Percentiles rank a stretch among this genome's conserved stretches.
Evolutionary conservation across 148 eudicot species (phyloP).

Genomic region (Heliamphora exappendiculata): DNA sequence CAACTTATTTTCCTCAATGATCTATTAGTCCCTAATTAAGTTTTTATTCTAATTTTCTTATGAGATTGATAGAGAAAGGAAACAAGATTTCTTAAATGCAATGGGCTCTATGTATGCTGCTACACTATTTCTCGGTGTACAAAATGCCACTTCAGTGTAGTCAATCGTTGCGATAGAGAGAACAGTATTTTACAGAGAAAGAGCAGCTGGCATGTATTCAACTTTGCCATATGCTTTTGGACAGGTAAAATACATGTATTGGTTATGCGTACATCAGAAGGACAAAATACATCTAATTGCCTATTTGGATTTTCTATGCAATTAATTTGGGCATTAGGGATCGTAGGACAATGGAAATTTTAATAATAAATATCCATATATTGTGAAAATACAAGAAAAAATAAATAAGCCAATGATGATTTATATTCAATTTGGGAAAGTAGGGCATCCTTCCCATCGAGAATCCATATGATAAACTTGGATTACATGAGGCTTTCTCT

Average conservation of each 20-base stretch:
- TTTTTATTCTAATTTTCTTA: background rate
- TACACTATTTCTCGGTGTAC: constrained; percentile 36
- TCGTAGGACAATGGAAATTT: background rate
- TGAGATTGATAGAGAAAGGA: constrained; percentile 14
- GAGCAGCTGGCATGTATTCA: constrained; percentile 62
- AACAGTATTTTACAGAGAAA: constrained; percentile 51
- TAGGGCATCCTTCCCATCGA: too few species aligned
- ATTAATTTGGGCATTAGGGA: background rate
- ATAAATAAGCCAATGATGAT: too few species aligned
- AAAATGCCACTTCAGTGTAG: constrained; percentile 42
- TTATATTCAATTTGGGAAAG: too few species aligned
- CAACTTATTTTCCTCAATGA: too few species aligned
- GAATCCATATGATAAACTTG: too few species aligned
- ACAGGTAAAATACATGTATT: constrained; percentile 26
- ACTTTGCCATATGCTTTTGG: constrained; percentile 53
- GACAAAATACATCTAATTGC: background rate
- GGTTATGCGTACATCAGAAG: background rate
- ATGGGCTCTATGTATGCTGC: constrained; percentile 56
- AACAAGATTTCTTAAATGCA: constrained; percentile 35
- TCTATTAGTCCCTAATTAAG: background rate
- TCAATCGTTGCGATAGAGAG: constrained; percentile 50
- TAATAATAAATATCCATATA: background rate
- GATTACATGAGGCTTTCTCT: background rate
- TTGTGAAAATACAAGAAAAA: background rate
- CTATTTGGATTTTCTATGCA: background rate